These are phyloP conservation scores for Ambrosia hybrid DNA, from an alignment of 140 eudicot genomes.

Conservation along the genomic window DNA sequence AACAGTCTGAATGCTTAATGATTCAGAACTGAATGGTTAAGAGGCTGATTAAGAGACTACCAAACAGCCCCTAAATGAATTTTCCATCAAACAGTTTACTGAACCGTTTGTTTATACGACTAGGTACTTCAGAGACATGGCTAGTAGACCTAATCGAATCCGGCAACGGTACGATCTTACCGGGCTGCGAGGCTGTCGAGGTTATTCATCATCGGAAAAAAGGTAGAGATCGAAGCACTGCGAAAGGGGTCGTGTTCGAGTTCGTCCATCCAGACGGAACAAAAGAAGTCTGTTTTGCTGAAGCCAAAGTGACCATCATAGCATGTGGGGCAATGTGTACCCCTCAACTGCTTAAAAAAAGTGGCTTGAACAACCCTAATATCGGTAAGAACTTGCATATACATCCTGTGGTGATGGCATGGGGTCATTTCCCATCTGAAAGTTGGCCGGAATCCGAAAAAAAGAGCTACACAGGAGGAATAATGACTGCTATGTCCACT, in stretches of 20 bases:
- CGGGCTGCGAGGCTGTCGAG: constrained; percentile 55
- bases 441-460: constrained; percentile 55
- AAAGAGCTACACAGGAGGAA: constrained; percentile 69
- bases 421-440: constrained; percentile 60
- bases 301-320: constrained; percentile 51
- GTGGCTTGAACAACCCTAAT: constrained; percentile 66
- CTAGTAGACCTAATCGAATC: constrained; percentile 58
- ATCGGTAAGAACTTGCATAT: constrained; percentile 69
- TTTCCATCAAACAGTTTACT: not conserved
- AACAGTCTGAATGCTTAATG: too few relatives aligned
- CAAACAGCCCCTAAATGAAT: too few relatives aligned
- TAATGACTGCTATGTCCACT: constrained; percentile 73
- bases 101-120: too few relatives aligned
- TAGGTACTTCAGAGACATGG: constrained; percentile 59
- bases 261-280: constrained; percentile 34
- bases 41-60: too few relatives aligned
- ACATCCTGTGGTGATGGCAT: constrained; percentile 69
- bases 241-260: constrained; percentile 53
- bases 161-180: constrained; percentile 54
- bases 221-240: constrained; percentile 35
- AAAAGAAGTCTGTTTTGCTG: constrained; percentile 39
- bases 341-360: constrained; percentile 49
- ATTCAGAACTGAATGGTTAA: too few relatives aligned
- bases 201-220: constrained; percentile 31
- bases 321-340: constrained; percentile 78